phyloP scores from a whole-genome alignment of 495 filamentous ascomycete genomes.

The Penicillium chermesinum region DNA sequence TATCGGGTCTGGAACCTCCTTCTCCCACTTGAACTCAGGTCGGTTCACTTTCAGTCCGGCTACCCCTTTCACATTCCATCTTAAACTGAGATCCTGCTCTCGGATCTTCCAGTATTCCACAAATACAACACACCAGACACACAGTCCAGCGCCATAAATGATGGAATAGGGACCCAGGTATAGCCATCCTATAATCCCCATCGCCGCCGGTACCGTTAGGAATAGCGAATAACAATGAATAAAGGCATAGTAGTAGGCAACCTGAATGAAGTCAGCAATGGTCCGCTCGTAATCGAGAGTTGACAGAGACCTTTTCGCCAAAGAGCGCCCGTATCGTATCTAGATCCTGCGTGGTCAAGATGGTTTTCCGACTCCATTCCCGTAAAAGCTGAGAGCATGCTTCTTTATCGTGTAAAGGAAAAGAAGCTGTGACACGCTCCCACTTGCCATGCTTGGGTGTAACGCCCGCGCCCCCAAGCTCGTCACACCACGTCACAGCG shows the following conservation, averaged over 20 bases:
- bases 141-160: slow-evolving; percentile 69
- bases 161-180: slow-evolving; percentile 78
- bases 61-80: slow-evolving; percentile 85
- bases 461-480: slow-evolving; percentile 85
- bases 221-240: slow-evolving; percentile 86
- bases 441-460: slow-evolving; percentile 73
- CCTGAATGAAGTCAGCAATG: slow-evolving; percentile 25
- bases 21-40: slow-evolving; percentile 71
- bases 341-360: slow-evolving; percentile 67
- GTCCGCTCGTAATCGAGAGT: background rate
- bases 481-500: slow-evolving; percentile 72
- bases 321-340: slow-evolving; percentile 76
- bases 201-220: slow-evolving; percentile 70
- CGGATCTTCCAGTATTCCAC: slow-evolving; percentile 96
- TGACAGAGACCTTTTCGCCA: slow-evolving; percentile 68
- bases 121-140: slow-evolving; percentile 81
- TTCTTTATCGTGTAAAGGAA: slow-evolving; percentile 78
- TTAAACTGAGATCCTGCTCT: slow-evolving; percentile 81
- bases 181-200: slow-evolving; percentile 72
- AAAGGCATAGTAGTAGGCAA: slow-evolving; percentile 96
- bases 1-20: slow-evolving; percentile 67
- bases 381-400: slow-evolving; percentile 86
- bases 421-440: slow-evolving; percentile 79
- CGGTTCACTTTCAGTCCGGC: slow-evolving; percentile 74
- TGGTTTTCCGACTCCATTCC: slow-evolving; percentile 71